phyloP scores from a whole-genome alignment of 495 filamentous ascomycete species.

The Amphirosellinia nigrospora region DNA sequence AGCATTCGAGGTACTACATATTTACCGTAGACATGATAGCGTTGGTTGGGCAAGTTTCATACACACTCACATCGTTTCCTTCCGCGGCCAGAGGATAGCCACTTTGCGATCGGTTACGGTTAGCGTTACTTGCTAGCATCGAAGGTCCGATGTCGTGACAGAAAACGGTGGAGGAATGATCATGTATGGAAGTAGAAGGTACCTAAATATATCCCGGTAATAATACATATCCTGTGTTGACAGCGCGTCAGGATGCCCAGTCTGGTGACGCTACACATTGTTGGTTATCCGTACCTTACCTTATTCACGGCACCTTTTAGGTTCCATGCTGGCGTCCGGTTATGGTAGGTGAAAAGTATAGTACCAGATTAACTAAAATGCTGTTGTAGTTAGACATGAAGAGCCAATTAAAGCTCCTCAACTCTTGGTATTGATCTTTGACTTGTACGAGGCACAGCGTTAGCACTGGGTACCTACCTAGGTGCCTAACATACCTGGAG shows the following conservation, averaged over 20 bases:
- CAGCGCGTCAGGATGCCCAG: not conserved
- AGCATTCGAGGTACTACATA: not conserved
- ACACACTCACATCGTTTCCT: not conserved
- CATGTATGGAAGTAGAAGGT: not conserved
- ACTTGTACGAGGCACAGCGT: not conserved
- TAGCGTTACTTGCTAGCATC: not conserved
- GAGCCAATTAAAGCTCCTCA: conserved; percentile 2
- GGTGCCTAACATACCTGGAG: not conserved
- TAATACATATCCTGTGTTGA: not conserved
- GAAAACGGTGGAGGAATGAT: not conserved
- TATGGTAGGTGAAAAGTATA: not conserved
- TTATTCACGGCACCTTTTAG: not conserved
- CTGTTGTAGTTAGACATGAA: no score
- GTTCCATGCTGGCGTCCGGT: no score
- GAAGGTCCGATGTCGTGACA: conserved; percentile 1
- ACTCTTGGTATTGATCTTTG: not conserved
- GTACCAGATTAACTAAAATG: no score
- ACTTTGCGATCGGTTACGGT: not conserved
- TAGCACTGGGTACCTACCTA: not conserved
- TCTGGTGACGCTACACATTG: not conserved
- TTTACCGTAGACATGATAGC: not conserved
- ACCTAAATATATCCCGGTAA: not conserved
- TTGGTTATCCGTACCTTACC: not conserved
- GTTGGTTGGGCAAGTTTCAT: not conserved
- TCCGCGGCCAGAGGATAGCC: not conserved